Base-by-base conservation (phyloP, 1,284 basidiomycete species). In the Golubevia sp. region DNA sequence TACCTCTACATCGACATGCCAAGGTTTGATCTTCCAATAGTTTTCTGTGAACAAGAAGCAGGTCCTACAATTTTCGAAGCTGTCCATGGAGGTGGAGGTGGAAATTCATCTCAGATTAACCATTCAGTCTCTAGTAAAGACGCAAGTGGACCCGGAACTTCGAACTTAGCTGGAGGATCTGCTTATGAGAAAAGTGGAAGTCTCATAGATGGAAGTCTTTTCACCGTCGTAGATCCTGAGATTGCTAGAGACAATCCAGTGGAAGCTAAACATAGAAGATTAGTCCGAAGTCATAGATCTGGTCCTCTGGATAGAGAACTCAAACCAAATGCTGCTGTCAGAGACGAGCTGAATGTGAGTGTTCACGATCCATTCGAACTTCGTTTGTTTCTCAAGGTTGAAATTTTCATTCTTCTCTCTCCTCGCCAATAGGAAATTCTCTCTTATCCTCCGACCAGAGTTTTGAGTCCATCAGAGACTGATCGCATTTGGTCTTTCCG, bases 401-500 rank as follows among this genome's bases (percentile, higher is more conserved):
- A 55, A 24, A 52, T 58, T n/a, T 49, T 4, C 0, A 18, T 55
- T 49, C 15, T 0, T 38, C 23, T 15, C 54, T 27, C 7, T 15
- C 11, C 21, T 68, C 55, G 5, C 66, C n/a, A n/a, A n/a, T n/a
- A 97, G 94, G 90, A 91, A 66, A 94, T 99, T 52, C 88, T 99
- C 61, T 90, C 88, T 61, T 98, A 93, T 82, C 90, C 95, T 0
- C 96, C 97, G 0, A 97, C 93, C 58, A 92, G 92, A 64, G 88
- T 89, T 7, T 87, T 99, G 3, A 92, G 89, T 0, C 90, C 93
- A 0, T 91, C 94, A 74, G 96, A 99, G 85, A 97, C 96, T 82
- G 96, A 99, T 72, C 85, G 96, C 18, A 90, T 99, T 24, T 99
- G 97, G 97, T 95, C 97, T 80, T 99, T 97, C 87, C 90, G 97